Conservation (phyloP, 2,329 filamentous ascomycete species). For the Aspergillus brasiliensis region DNA sequence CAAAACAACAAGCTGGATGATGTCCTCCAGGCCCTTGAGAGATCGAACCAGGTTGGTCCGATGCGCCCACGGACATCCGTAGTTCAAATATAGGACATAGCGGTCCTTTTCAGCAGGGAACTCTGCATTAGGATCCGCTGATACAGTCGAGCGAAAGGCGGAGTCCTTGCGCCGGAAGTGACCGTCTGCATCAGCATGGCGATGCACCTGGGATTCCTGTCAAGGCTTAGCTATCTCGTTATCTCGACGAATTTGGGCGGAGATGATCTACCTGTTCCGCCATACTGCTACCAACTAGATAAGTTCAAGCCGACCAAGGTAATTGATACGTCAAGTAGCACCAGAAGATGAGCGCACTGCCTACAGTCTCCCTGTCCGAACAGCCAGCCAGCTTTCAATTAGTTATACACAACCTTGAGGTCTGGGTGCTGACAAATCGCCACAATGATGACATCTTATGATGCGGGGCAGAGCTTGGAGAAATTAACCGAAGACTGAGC, state of each 20-base stretch:
- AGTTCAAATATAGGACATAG: constrained; percentile 64
- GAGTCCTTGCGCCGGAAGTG: constrained; percentile 57
- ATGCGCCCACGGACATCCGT: constrained; percentile 66
- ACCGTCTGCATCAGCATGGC: constrained; percentile 49
- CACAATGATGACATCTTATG: neutral
- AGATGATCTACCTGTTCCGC: constrained; percentile 10
- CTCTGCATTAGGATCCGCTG: constrained; percentile 51
- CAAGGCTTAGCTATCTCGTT: neutral
- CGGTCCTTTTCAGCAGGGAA: constrained; percentile 63
- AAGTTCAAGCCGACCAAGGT: neutral
- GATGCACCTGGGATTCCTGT: constrained; percentile 28
- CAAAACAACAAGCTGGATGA: constrained; percentile 52
- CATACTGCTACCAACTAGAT: constrained; percentile 4
- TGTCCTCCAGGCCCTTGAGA: constrained; percentile 54
- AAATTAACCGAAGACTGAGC: too few relatives aligned
- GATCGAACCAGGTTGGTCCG: constrained; percentile 50
- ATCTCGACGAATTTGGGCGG: neutral
- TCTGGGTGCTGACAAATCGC: neutral
- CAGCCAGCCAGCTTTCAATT: neutral
- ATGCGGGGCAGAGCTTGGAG: neutral
- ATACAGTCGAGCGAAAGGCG: constrained; percentile 59
- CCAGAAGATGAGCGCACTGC: neutral
- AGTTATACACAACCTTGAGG: neutral
- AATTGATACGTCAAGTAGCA: neutral
- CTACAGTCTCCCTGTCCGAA: neutral